Base-by-base conservation (phyloP, 768 basidiomycete species). In the Filobasidium wieringae region DNA sequence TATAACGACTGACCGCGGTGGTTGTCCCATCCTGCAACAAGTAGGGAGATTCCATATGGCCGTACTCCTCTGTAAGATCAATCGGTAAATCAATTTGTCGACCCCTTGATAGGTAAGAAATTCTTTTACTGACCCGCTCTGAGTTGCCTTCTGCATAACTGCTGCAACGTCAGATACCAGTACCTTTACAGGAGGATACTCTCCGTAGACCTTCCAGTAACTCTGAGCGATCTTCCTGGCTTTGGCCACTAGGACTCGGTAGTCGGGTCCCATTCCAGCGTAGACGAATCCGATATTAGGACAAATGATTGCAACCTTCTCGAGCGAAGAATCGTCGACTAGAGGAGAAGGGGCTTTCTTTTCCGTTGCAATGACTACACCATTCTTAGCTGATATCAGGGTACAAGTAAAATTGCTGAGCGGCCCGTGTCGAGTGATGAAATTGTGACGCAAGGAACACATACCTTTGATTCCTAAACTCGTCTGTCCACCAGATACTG, bases 231-330 rank as follows among this genome's bases (percentile, higher is more conserved):
- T 91, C 79, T 99, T 97, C 53, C 95, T 82, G 11, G 95, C 95
- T 71, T 87, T 89, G 50, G 88, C 80, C 45, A 99, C 85, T 60
- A 99, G 80, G 24, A 99, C 82, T 40, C 95, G 83, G 75, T 95
- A 99, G 76, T 99, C 95, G 49, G 95, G 95, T 0, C 95, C 92
- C 95, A 99, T 99, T 33, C 95, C 95, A 32, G 91, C 93, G 78
- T 99, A 99, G 47, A 99, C 95, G 65, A 99, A 88, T 52, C 95
- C 95, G 68, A 99, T 97, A 76, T 97, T 97, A 33, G 95, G 95
- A 75, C 93, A 97, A 63, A 99, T 85, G 52, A 93, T 81, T 1
- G 91, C 88, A 61, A 95, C 90, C 77, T 95, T 96, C 75, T 99
- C 95, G 66, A 99, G 82, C 80, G 93, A 88, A 30, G 88, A 88